Evolutionary conservation across 2,329 filamentous ascomycete species (phyloP).

Genomic region (Exophiala mesophila): DNA sequence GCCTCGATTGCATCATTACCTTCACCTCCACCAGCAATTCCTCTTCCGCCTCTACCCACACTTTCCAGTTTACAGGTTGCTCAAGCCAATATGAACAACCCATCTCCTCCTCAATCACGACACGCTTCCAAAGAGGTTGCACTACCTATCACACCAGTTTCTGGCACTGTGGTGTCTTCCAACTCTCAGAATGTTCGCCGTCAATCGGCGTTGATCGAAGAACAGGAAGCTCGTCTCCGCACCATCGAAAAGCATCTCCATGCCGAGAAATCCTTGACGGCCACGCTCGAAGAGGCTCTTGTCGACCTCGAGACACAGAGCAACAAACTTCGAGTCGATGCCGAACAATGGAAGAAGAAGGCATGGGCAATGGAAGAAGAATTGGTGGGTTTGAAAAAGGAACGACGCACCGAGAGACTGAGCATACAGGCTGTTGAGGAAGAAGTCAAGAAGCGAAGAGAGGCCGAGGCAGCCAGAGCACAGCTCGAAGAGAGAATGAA

Average conservation of each 20-base stretch:
- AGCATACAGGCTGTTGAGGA: conserved; percentile 89
- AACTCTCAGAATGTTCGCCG: conserved; percentile 35
- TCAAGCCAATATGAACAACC: conserved; percentile 48
- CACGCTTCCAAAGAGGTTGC: conserved; percentile 76
- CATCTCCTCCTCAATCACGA: conserved; percentile 58
- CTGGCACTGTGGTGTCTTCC: conserved; percentile 16
- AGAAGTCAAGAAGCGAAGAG: conserved; percentile 85
- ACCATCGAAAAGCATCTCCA: conserved; percentile 95
- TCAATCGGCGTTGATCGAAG: conserved; percentile 73
- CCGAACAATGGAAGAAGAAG: conserved; percentile 86
- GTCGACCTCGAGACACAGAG: conserved; percentile 88
- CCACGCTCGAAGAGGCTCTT: conserved; percentile 90
- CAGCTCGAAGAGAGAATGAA: conserved; percentile 95
- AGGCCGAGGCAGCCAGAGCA: conserved; percentile 81
- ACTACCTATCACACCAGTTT: conserved; percentile 17
- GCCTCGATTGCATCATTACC: conserved; percentile 76
- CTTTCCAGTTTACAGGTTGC: conserved; percentile 44
- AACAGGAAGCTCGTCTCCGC: conserved; percentile 89
- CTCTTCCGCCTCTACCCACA: conserved; percentile 82
- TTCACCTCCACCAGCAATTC: conserved; percentile 90
- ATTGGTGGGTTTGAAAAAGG: conserved; percentile 50
- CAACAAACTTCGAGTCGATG: conserved; percentile 85
- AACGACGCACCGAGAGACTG: conserved; percentile 55
- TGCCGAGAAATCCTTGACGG: conserved; percentile 93
- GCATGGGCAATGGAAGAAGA: conserved; percentile 68